phyloP scores from a whole-genome alignment of 2,329 filamentous ascomycete genomes.

The Neurospora sp. region DNA sequence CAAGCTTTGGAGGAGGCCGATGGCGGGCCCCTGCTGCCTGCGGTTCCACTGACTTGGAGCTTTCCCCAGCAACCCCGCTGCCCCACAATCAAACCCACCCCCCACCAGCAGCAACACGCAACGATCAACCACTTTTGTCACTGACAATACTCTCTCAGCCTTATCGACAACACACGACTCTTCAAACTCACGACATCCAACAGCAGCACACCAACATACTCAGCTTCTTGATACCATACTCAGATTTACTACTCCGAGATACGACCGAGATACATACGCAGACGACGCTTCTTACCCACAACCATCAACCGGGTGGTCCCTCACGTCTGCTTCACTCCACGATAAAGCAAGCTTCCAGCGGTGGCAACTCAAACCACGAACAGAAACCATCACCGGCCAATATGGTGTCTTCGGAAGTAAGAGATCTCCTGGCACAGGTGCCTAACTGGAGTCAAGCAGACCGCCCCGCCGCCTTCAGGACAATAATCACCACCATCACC shows the following conservation, averaged over 20 bases:
- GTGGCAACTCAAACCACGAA: background rate
- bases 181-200: background rate
- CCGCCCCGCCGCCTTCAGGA: constrained; percentile 13
- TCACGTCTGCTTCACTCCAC: background rate
- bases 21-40: background rate
- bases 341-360: background rate
- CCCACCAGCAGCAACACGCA: background rate
- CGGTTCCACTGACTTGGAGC: background rate
- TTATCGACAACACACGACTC: background rate
- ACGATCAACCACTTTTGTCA: background rate
- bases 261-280: background rate
- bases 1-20: background rate
- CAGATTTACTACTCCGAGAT: background rate
- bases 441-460: constrained; percentile 2
- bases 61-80: background rate
- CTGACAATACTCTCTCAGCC: background rate
- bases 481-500: constrained; percentile 17
- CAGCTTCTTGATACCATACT: background rate
- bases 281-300: background rate
- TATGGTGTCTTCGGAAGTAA: constrained; percentile 17
- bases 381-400: background rate
- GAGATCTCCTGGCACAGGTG: constrained; percentile 13
- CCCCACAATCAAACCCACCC: background rate
- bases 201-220: background rate
- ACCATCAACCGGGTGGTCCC: background rate